A percentile compares a stretch with the other conserved stretches of the same genome.
These are phyloP conservation scores for Dioscorea alata DNA, from an alignment of 106 monocot species.

Conservation along the genomic window DNA sequence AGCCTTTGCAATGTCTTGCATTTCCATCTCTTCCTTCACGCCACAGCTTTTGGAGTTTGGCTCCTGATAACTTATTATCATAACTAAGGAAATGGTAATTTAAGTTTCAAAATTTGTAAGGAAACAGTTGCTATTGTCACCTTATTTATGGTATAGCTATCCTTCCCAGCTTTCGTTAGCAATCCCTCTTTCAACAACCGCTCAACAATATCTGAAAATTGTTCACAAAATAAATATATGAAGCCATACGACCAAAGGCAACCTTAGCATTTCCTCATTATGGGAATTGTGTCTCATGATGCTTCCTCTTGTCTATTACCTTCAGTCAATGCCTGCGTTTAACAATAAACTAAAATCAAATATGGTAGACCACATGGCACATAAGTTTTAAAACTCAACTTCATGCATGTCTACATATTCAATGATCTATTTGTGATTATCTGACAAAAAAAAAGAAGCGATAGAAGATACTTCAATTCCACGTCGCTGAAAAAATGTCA, in stretches of 20 bases:
- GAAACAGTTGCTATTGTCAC: slow-evolving; percentile 20
- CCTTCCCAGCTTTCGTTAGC: slow-evolving; percentile 58
- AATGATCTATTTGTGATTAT: no score
- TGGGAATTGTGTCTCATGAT: neutral
- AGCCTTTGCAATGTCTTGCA: slow-evolving; percentile 21
- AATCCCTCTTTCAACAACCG: slow-evolving; percentile 70
- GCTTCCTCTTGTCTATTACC: slow-evolving; percentile 37
- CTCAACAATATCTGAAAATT: slow-evolving; percentile 63
- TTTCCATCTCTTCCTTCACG: slow-evolving; percentile 67
- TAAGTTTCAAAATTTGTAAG: neutral
- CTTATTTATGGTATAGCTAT: slow-evolving; percentile 65
- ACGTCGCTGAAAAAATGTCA: no score
- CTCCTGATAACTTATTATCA: slow-evolving; percentile 14
- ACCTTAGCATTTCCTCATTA: slow-evolving; percentile 8
- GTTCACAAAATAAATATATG: neutral
- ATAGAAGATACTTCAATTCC: no score
- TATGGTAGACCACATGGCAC: no score
- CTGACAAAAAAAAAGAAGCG: no score
- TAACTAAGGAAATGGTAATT: neutral
- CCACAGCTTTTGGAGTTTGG: slow-evolving; percentile 5
- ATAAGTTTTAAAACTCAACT: no score
- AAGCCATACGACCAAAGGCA: slow-evolving; percentile 3
- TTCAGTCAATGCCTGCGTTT: slow-evolving; percentile 79
- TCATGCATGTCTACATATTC: no score
- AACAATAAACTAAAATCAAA: slow-evolving; percentile 15